Evolutionary conservation across 202 grass and related monocot genomes (phyloP).

Genomic region (Setaria viridis): DNA sequence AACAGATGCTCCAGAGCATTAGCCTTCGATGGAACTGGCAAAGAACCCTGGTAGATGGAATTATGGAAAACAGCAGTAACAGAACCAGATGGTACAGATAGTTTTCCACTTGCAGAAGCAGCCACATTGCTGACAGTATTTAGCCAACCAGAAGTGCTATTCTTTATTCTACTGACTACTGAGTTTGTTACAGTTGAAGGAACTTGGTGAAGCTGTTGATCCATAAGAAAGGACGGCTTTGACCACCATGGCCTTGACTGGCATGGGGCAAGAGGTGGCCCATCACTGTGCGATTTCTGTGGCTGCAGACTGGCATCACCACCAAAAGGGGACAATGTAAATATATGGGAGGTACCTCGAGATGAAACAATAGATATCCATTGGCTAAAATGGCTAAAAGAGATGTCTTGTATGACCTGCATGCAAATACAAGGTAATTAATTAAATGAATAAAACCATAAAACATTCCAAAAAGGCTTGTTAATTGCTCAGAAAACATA

Average conservation of each 20-base stretch:
- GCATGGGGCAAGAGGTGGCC: slow-evolving; percentile 75
- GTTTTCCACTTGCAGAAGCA: slow-evolving; percentile 89
- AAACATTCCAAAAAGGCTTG: not conserved
- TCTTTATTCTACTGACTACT: slow-evolving; percentile 97
- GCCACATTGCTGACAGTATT: slow-evolving; percentile 97
- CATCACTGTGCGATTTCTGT: slow-evolving; percentile 75
- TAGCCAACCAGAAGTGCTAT: slow-evolving; percentile 88
- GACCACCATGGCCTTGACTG: slow-evolving; percentile 96
- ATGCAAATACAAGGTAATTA: slow-evolving; percentile 49
- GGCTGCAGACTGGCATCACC: slow-evolving; percentile 85
- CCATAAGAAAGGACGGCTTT: slow-evolving; percentile 77
- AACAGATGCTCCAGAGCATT: slow-evolving; percentile 96
- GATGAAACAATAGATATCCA: slow-evolving; percentile 98
- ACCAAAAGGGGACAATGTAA: slow-evolving; percentile 89
- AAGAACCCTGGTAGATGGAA: slow-evolving; percentile 67
- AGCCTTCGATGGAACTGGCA: slow-evolving; percentile 62
- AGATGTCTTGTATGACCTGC: slow-evolving; percentile 98
- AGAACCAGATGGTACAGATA: slow-evolving; percentile 81
- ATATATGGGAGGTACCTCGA: slow-evolving; percentile 87
- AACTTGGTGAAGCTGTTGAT: slow-evolving; percentile 86
- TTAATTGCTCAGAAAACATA: slow-evolving; percentile 56
- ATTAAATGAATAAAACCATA: slow-evolving; percentile 27
- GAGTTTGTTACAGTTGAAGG: slow-evolving; percentile 82
- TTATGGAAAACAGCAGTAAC: slow-evolving; percentile 87
- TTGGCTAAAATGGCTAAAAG: slow-evolving; percentile 96